phyloP scores from a whole-genome alignment of 176 grass and related monocot genomes.

The Lolium multiflorum region DNA sequence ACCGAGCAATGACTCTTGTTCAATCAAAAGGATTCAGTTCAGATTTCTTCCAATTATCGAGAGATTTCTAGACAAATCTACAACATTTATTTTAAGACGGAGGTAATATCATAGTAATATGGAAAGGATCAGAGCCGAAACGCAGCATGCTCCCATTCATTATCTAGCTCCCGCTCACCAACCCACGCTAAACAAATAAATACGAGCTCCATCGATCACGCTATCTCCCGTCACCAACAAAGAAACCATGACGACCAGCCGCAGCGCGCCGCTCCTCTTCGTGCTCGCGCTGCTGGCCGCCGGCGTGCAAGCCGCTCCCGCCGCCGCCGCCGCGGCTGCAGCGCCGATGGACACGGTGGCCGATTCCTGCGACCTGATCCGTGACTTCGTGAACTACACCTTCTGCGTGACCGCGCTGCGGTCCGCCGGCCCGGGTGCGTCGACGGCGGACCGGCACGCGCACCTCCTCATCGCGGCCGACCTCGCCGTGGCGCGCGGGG shows the following conservation, averaged over 20 bases:
- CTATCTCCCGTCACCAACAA: not conserved
- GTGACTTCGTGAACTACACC: slow-evolving; percentile 42
- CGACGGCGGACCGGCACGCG: slow-evolving; percentile 25
- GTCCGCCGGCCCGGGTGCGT: not conserved
- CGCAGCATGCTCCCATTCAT: not conserved
- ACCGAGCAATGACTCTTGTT: too few species aligned
- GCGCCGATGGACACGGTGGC: not conserved
- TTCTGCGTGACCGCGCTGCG: slow-evolving; percentile 42
- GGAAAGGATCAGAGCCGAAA: not conserved
- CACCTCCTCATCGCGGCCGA: slow-evolving; percentile 48
- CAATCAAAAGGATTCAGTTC: too few species aligned
- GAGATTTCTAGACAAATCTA: too few species aligned
- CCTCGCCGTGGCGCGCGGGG: slow-evolving; percentile 38
- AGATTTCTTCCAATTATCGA: too few species aligned
- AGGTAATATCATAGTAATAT: too few species aligned
- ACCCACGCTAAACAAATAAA: not conserved
- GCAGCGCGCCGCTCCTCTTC: too few species aligned
- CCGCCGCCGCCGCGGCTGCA: not conserved
- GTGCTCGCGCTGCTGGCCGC: too few species aligned
- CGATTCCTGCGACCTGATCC: not conserved
- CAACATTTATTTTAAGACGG: too few species aligned
- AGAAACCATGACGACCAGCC: too few species aligned
- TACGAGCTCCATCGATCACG: not conserved
- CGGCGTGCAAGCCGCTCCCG: too few species aligned
- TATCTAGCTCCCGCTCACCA: too few species aligned